phyloP scores from a whole-genome alignment of 2,329 filamentous ascomycete species.

The Immersiporthe knoxdaviesiana region DNA sequence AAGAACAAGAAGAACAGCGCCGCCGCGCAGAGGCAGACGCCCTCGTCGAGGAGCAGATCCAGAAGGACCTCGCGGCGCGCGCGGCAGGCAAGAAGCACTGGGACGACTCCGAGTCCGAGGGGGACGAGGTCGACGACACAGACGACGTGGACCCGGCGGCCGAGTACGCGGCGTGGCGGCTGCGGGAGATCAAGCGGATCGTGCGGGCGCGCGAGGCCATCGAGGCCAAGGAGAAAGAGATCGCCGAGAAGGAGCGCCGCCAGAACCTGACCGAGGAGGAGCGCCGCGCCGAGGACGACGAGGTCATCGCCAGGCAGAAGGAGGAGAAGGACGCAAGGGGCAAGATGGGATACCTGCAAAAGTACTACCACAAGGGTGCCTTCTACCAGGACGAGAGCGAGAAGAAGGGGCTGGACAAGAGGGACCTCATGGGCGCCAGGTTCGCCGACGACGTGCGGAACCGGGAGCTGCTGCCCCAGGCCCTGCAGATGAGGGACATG shows the following conservation, averaged over 20 bases:
- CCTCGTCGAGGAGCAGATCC: constrained; percentile 86
- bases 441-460: constrained; percentile 85
- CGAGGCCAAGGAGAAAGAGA: constrained; percentile 80
- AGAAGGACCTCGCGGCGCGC: constrained; percentile 76
- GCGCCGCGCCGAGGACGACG: constrained; percentile 81
- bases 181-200: constrained; percentile 86
- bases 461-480: constrained; percentile 82
- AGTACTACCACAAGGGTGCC: constrained; percentile 95
- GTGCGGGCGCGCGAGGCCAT: constrained; percentile 86
- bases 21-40: constrained; percentile 75
- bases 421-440: constrained; percentile 83
- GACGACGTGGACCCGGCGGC: constrained; percentile 86
- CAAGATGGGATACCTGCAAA: constrained; percentile 89
- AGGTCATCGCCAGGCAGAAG: constrained; percentile 74
- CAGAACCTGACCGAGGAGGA: constrained; percentile 86
- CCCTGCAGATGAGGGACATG: constrained; percentile 91
- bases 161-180: constrained; percentile 90
- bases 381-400: constrained; percentile 87
- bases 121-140: constrained; percentile 82
- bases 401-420: constrained; percentile 73
- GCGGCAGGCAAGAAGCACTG: constrained; percentile 81
- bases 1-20: constrained; percentile 60
- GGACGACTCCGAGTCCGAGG: constrained; percentile 70
- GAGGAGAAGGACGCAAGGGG: constrained; percentile 78
- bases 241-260: constrained; percentile 86